phyloP scores from a whole-genome alignment of 352 stramenopile species.

The Phytophthora sojae region DNA sequence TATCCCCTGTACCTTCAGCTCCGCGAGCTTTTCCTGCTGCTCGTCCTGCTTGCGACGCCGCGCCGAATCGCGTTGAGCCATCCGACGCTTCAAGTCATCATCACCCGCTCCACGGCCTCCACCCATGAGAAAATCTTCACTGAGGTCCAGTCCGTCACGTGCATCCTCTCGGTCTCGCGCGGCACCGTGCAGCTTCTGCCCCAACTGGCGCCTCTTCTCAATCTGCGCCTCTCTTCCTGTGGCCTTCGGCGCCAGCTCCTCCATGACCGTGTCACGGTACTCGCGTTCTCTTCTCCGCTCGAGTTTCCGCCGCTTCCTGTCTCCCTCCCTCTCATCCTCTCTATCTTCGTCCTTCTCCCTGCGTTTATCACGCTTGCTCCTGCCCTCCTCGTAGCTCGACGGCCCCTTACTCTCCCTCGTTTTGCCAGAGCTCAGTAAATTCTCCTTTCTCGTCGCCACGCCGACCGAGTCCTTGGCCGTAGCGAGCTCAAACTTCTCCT shows the following conservation, averaged over 20 bases:
- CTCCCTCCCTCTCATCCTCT: conserved; percentile 37
- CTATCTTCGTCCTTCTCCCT: conserved; percentile 17
- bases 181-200: conserved; percentile 59
- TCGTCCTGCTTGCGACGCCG: conserved; percentile 52
- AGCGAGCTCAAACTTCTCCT: conserved; percentile 65
- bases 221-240: conserved; percentile 72
- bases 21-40: conserved; percentile 46
- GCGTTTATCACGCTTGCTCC: conserved; percentile 9
- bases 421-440: conserved; percentile 38
- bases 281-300: conserved; percentile 49
- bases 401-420: conserved; percentile 9
- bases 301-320: conserved; percentile 28
- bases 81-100: conserved; percentile 50
- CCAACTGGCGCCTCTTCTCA: conserved; percentile 61
- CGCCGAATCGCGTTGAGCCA: conserved; percentile 46
- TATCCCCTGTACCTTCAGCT: conserved; percentile 43
- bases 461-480: conserved; percentile 76
- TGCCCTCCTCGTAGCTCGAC: conserved; percentile 4
- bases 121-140: conserved; percentile 77
- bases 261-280: conserved; percentile 54
- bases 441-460: conserved; percentile 66
- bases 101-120: conserved; percentile 14
- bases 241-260: conserved; percentile 68
- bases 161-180: conserved; percentile 67
- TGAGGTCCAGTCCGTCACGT: conserved; percentile 72